phyloP scores from a whole-genome alignment of 257 asterid species.

The Nicotiana benthamiana region DNA sequence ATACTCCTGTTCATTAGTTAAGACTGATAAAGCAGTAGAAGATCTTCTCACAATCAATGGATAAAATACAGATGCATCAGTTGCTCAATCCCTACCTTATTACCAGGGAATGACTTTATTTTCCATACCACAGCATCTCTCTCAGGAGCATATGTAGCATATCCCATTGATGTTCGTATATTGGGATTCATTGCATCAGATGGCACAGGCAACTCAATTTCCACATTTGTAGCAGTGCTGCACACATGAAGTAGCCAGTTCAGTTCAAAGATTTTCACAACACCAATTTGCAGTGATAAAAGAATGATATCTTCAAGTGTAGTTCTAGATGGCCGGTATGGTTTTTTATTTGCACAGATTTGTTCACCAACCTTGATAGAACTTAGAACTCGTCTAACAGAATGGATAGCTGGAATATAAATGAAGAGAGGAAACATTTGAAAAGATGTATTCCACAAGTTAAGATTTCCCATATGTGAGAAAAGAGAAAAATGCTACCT shows the following conservation, averaged over 20 bases:
- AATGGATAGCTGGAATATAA: neutral
- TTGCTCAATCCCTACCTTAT: constrained; percentile 49
- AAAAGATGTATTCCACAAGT: neutral
- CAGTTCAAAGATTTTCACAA: neutral
- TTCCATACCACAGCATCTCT: constrained; percentile 89
- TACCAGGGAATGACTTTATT: constrained; percentile 97
- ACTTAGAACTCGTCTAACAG: neutral
- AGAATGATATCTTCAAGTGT: no score
- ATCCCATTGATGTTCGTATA: constrained; percentile 94
- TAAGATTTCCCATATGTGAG: no score
- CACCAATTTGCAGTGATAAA: neutral
- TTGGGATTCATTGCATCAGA: constrained; percentile 92
- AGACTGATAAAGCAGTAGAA: neutral
- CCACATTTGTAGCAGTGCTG: constrained; percentile 97
- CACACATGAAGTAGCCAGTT: neutral
- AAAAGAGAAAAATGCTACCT: constrained; percentile 33
- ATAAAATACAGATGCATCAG: neutral
- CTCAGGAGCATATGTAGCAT: constrained; percentile 92
- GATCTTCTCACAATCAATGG: neutral
- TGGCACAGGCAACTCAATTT: constrained; percentile 95
- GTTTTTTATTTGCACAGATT: neutral
- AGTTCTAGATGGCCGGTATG: no score
- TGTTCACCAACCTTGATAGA: neutral
- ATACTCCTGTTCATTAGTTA: constrained; percentile 52
- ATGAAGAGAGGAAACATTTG: neutral